phyloP scores from a whole-genome alignment of 768 basidiomycete genomes.

The Boletus subcaerulescens region DNA sequence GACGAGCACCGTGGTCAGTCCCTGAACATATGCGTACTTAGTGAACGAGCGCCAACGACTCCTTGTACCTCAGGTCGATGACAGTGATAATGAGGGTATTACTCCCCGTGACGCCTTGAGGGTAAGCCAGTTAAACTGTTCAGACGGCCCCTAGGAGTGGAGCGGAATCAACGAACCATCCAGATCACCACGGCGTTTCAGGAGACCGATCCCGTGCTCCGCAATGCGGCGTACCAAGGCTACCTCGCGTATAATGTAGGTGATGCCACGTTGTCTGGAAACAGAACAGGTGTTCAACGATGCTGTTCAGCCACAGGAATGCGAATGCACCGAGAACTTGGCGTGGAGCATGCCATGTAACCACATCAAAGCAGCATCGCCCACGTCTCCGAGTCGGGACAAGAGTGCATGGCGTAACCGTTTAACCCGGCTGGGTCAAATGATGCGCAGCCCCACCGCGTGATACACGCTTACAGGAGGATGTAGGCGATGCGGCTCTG shows the following conservation, averaged over 20 bases:
- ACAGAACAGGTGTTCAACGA: background rate
- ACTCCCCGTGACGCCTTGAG: background rate
- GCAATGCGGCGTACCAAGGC: constrained; percentile 8
- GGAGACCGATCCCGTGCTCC: background rate
- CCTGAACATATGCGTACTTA: background rate
- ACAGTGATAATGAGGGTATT: background rate
- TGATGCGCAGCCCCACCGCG: background rate
- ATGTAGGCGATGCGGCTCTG: background rate
- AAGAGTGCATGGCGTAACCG: background rate
- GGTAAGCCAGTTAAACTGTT: background rate
- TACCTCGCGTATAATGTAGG: constrained; percentile 9
- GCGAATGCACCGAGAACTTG: constrained; percentile 36
- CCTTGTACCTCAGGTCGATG: constrained; percentile 1
- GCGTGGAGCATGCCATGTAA: constrained; percentile 32
- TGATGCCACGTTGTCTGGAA: background rate
- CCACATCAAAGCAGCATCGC: background rate
- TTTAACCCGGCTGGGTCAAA: background rate
- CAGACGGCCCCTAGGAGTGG: too few relatives aligned
- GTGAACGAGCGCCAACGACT: background rate
- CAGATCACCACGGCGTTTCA: constrained; percentile 17
- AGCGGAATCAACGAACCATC: background rate
- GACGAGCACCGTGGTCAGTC: constrained; percentile 16
- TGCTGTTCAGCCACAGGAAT: constrained; percentile 18
- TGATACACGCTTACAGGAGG: background rate
- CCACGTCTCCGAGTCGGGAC: background rate